Conservation (phyloP, 441 rosid genomes). For the Isatis lusitanica region DNA sequence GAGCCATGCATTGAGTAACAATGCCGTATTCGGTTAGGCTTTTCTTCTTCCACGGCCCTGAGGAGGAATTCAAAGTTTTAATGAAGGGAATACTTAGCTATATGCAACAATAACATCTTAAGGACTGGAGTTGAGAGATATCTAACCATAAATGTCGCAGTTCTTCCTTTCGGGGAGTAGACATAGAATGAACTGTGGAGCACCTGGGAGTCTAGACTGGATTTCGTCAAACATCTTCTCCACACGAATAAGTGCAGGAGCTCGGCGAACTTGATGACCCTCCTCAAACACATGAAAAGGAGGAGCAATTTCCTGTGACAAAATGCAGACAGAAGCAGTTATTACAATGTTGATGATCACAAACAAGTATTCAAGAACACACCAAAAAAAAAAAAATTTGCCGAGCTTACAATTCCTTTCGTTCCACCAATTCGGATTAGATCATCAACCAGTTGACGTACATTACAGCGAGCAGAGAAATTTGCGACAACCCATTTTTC, state of each 20-base stretch:
- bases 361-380: slow-evolving; percentile 1
- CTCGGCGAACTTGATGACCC: slow-evolving; percentile 50
- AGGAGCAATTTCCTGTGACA: slow-evolving; percentile 42
- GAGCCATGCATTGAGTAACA: slow-evolving; percentile 80
- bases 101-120: neutral
- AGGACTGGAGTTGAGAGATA: neutral
- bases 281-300: slow-evolving; percentile 73
- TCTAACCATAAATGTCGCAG: slow-evolving; percentile 66
- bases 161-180: slow-evolving; percentile 79
- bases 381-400: neutral
- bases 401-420: slow-evolving; percentile 72
- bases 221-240: slow-evolving; percentile 76
- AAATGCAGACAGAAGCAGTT: neutral
- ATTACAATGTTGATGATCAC: neutral
- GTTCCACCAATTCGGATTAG: slow-evolving; percentile 53
- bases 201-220: slow-evolving; percentile 66
- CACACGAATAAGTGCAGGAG: slow-evolving; percentile 58
- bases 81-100: neutral
- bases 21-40: slow-evolving; percentile 70
- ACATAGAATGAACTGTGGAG: slow-evolving; percentile 77
- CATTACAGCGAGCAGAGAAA: slow-evolving; percentile 73
- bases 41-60: slow-evolving; percentile 84
- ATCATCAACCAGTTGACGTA: slow-evolving; percentile 51
- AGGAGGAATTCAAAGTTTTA: neutral
- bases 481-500: slow-evolving; percentile 74